phyloP scores from a whole-genome alignment of 129 eudicot genomes.

The Artemisia annua region DNA sequence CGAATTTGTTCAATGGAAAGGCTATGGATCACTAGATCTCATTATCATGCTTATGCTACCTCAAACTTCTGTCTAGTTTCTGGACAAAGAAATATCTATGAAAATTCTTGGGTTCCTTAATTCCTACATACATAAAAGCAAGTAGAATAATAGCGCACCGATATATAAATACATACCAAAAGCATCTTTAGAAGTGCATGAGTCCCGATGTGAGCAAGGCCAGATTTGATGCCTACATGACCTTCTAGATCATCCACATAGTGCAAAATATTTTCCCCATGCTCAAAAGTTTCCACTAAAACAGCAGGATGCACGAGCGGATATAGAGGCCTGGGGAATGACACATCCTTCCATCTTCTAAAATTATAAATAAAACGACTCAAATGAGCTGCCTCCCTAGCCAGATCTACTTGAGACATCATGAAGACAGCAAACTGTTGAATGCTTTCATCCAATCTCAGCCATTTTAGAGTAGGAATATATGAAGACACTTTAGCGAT shows the following conservation, averaged over 20 bases:
- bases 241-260: slow-evolving; percentile 77
- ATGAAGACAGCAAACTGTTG: slow-evolving; percentile 91
- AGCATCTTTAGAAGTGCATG: slow-evolving; percentile 96
- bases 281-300: slow-evolving; percentile 93
- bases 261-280: slow-evolving; percentile 73
- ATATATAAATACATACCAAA: slow-evolving; percentile 45
- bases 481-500: slow-evolving; percentile 61
- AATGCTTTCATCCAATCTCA: slow-evolving; percentile 89
- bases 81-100: not conserved
- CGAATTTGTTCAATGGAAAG: too few relatives aligned
- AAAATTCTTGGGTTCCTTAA: not conserved
- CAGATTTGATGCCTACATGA: slow-evolving; percentile 59
- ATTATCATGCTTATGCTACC: not conserved
- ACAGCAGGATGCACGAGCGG: slow-evolving; percentile 98
- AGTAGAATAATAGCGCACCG: not conserved
- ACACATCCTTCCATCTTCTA: slow-evolving; percentile 87
- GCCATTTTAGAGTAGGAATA: slow-evolving; percentile 77
- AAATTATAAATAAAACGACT: slow-evolving; percentile 92
- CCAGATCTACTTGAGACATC: slow-evolving; percentile 98
- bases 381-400: slow-evolving; percentile 97
- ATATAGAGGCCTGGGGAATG: slow-evolving; percentile 91
- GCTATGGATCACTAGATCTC: too few relatives aligned
- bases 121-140: not conserved
- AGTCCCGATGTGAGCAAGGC: slow-evolving; percentile 90
- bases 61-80: not conserved